Percentiles rank a stretch among this genome's conserved stretches.
phyloP scores from a whole-genome alignment of 768 basidiomycete genomes.

The Mycena indigotica region DNA sequence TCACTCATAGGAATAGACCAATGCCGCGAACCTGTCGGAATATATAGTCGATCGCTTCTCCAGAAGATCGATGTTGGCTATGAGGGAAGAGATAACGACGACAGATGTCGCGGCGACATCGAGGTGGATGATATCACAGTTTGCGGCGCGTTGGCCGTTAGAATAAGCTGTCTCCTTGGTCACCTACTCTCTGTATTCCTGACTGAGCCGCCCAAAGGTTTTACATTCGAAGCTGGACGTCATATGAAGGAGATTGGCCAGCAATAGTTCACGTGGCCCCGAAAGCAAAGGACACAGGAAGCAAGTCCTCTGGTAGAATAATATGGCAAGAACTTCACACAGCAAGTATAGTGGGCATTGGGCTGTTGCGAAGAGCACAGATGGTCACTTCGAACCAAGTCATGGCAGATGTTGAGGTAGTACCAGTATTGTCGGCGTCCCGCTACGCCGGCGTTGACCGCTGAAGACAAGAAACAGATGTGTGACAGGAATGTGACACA shows the following conservation, averaged over 20 bases:
- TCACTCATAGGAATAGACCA: background rate
- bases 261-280: slow-evolving; percentile 40
- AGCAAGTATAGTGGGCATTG: no score
- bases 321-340: no score
- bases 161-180: background rate
- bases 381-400: no score
- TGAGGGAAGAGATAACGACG: slow-evolving; percentile 34
- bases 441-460: no score
- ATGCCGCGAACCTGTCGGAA: slow-evolving; percentile 24
- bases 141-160: background rate
- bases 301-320: background rate
- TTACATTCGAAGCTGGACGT: slow-evolving; percentile 39
- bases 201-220: slow-evolving; percentile 42
- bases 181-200: slow-evolving; percentile 34
- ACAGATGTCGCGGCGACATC: slow-evolving; percentile 25
- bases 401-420: no score
- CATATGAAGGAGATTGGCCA: slow-evolving; percentile 48
- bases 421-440: no score
- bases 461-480: no score
- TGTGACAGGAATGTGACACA: no score
- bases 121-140: slow-evolving; percentile 30
- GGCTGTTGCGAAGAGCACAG: no score
- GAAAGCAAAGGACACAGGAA: slow-evolving; percentile 34
- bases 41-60: slow-evolving; percentile 40
- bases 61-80: slow-evolving; percentile 40